A percentile compares a stretch with the other conserved stretches of the same genome.
phyloP scores from a whole-genome alignment of 1,284 basidiomycete genomes.

The Marasmius oreades region DNA sequence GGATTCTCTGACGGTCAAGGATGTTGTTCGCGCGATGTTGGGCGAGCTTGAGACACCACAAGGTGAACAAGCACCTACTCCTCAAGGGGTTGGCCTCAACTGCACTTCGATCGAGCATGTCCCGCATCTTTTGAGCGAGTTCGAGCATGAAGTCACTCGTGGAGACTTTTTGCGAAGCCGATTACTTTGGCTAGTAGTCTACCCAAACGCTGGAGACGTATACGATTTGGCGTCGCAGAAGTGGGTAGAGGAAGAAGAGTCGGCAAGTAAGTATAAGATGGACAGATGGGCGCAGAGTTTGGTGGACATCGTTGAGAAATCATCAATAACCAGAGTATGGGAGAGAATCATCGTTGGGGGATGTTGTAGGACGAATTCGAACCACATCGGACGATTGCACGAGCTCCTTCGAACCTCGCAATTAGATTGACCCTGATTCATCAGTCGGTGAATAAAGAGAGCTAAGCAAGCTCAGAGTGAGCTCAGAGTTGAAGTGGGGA shows the following conservation, averaged over 20 bases:
- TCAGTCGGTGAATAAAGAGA: no score
- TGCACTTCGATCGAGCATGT: conserved; percentile 53
- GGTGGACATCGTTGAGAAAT: conserved; percentile 13
- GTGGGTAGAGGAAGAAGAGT: conserved; percentile 34
- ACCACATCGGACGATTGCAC: conserved; percentile 4
- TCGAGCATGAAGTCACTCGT: conserved; percentile 19
- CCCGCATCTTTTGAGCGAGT: conserved; percentile 30
- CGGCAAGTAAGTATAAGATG: conserved; percentile 5
- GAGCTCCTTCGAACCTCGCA: background rate
- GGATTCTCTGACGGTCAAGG: conserved; percentile 24
- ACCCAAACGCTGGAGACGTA: conserved; percentile 68
- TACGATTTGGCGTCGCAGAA: conserved; percentile 48
- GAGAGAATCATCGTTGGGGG: conserved; percentile 62
- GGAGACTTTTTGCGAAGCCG: conserved; percentile 7
- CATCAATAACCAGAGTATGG: conserved; percentile 39
- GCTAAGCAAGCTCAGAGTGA: no score
- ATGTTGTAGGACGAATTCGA: conserved; percentile 63
- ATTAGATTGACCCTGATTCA: no score
- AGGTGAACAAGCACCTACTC: conserved; percentile 10
- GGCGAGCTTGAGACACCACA: conserved; percentile 8
- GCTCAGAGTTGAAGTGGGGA: no score
- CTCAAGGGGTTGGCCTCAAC: conserved; percentile 63
- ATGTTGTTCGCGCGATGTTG: conserved; percentile 36
- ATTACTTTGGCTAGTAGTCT: conserved; percentile 60
- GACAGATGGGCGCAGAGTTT: conserved; percentile 45